Base-by-base conservation (phyloP, 2,329 filamentous ascomycete genomes). In the Colletotrichum gigasporum region DNA sequence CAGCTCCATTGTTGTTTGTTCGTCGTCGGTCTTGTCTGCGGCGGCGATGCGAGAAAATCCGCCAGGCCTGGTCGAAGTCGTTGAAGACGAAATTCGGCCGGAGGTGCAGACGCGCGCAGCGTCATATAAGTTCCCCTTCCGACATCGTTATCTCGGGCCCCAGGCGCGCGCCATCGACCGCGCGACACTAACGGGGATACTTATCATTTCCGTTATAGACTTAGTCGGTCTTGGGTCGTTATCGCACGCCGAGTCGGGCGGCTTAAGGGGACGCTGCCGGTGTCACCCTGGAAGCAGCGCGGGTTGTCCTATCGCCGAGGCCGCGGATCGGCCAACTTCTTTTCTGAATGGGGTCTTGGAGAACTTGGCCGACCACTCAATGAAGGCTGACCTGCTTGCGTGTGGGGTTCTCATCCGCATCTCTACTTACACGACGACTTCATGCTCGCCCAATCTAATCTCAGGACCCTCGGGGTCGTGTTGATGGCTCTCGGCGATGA, bases 1-100 rank as follows among this genome's bases (percentile, higher is more conserved):
- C n/a, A 72, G n/a, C 3, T 69, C 68, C 72, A 74, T 74, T 12
- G 18, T 22, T 2, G 39, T 18, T 8, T 14, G 8, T 10, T 39
- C 6, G 12, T 32, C 18, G 39, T 4, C 50, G 7, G 5, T n/a
- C 7, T 5, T 50, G 28, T 4, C n/a, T n/a, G n/a, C n/a, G n/a
- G n/a, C n/a, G n/a, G n/a, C n/a, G n/a, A n/a, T n/a, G 24, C 4
- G 2, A 44, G 8, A 14, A 16, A 44, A 24, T 20, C 12, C 18
- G 5, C 18, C 5, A 44, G 8, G 53, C 16, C 12, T 44, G 22
- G 16, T 2, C 30, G 2, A n/a, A n/a, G 41, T 48, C 41, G 32
- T 47, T 42, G 0, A 2, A 11, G 22, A 16, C 9, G 5, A 14
- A 11, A 39, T 32, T n/a, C 18, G 14, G 10, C 32, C n/a, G 2